phyloP scores from a whole-genome alignment of 2,329 filamentous ascomycete species.

The Colletotrichum sp. region DNA sequence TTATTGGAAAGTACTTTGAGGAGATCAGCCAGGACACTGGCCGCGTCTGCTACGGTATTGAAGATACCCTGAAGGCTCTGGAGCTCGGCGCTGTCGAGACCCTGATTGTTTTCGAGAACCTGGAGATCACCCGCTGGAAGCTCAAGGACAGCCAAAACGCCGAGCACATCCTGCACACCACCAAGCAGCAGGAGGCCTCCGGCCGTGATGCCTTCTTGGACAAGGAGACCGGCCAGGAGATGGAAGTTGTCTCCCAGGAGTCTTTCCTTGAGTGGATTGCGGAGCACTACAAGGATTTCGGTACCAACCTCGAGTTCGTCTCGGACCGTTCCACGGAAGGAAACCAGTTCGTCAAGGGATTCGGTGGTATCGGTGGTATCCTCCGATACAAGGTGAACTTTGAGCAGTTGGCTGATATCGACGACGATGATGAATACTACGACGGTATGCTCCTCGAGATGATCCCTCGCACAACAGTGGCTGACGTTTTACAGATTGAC shows the following conservation, averaged over 20 bases:
- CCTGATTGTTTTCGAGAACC: conserved; percentile 95
- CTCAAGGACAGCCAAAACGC: conserved; percentile 79
- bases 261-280: conserved; percentile 99
- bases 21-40: conserved; percentile 98
- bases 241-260: conserved; percentile 87
- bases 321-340: conserved; percentile 97
- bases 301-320: conserved; percentile 94
- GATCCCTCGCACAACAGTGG: not conserved
- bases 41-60: conserved; percentile 96
- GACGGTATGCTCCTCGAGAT: conserved; percentile 48
- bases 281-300: conserved; percentile 98
- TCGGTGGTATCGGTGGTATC: conserved; percentile 96
- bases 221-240: conserved; percentile 94
- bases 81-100: conserved; percentile 95
- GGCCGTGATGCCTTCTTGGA: conserved; percentile 90
- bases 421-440: conserved; percentile 94
- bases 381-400: conserved; percentile 99
- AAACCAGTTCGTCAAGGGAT: conserved; percentile 99
- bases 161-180: conserved; percentile 84
- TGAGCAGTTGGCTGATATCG: conserved; percentile 92
- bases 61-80: conserved; percentile 95
- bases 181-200: conserved; percentile 78
- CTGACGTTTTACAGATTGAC: conserved; percentile 71
- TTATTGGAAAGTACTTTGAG: conserved; percentile 98
- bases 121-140: conserved; percentile 91